Evolutionary conservation across 768 basidiomycete genomes (phyloP).

Genomic region (Trametes sanguinea): DNA sequence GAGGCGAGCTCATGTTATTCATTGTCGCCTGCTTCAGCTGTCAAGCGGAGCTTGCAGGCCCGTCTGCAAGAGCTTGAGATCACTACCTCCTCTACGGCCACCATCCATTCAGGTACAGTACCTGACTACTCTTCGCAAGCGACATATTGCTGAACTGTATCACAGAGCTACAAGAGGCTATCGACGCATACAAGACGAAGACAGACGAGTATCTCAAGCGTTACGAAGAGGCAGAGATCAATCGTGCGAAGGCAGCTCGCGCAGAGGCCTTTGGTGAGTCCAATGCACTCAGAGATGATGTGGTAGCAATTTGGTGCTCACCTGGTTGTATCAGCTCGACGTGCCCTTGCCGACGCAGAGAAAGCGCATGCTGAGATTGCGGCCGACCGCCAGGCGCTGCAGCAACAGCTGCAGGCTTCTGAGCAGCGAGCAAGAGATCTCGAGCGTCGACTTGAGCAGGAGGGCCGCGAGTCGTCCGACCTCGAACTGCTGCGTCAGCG

Average conservation of each 20-base stretch:
- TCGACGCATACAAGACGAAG: conserved; percentile 68
- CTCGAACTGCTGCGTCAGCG: conserved; percentile 64
- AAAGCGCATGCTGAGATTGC: conserved; percentile 52
- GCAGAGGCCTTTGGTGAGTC: conserved; percentile 60
- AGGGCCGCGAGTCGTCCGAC: conserved; percentile 66
- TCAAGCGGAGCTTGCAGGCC: conserved; percentile 59
- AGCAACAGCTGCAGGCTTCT: conserved; percentile 50
- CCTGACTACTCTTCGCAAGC: neutral
- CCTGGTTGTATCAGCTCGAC: conserved; percentile 46
- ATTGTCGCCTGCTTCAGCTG: conserved; percentile 39
- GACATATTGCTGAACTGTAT: neutral
- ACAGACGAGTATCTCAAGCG: conserved; percentile 57
- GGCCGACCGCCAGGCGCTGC: conserved; percentile 53
- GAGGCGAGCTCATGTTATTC: neutral
- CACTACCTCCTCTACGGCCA: conserved; percentile 56
- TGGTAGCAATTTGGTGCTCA: neutral
- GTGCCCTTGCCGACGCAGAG: conserved; percentile 62
- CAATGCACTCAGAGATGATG: neutral
- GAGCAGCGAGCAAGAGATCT: conserved; percentile 60
- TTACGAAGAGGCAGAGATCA: conserved; percentile 70
- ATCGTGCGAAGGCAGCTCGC: conserved; percentile 62
- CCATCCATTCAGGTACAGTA: conserved; percentile 57
- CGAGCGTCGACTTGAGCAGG: conserved; percentile 65
- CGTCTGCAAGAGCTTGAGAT: conserved; percentile 67
- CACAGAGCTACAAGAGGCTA: conserved; percentile 61